Evolutionary conservation across 116 monocot genomes (phyloP), one percentile per base, ranked within the genome.

Genomic region (Cymodocea nodosa): DNA sequence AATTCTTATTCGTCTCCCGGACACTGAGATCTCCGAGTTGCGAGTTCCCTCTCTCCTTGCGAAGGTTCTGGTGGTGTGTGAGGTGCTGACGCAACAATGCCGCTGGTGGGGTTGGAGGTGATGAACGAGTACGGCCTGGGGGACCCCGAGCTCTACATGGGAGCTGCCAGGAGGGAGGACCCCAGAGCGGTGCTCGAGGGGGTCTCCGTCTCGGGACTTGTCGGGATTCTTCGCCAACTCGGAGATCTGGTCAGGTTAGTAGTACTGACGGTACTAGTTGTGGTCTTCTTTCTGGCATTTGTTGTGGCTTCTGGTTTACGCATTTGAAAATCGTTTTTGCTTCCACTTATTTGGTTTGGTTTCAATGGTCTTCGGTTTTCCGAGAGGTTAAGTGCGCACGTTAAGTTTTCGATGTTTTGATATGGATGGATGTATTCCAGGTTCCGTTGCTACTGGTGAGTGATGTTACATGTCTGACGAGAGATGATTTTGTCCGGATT

Each of bases 101-200:
- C 92, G 37, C 74, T 92, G 64, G 80, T 84, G 54, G 74, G 92
- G 34, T 74, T 82, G 63, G 64, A 92, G 74, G 67, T 87, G 72
- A 75, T 72, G 74, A 92, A 87, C 62, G 87, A 92, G 87, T 87
- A 78, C 76, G 82, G 82, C 59, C 57, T 92, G 62, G 87, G 87
- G 49, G 78, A 87, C 79, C 73, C 83, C 54, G 79, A 77, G 70
- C 81, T 92, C 7, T 87, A 87, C 79, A 52, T 70, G 49, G 78
- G 63, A 4, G 39, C 68, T 10, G 64, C 60, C 19, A 70, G 66
- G 70, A 60, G 65, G 71, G 88, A 84, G 67, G 88, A 88, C 17
- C 82, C 88, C 50, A 84, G 77, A 66, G 88, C 84, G 30, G 52
- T 88, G 13, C 79, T 88, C 6, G 84, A 88, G 57, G 88, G 88